Evolutionary conservation across 805 yeast species (phyloP), one percentile per base, ranked within the genome.

Genomic region (Citeromyces nyonsensis): DNA sequence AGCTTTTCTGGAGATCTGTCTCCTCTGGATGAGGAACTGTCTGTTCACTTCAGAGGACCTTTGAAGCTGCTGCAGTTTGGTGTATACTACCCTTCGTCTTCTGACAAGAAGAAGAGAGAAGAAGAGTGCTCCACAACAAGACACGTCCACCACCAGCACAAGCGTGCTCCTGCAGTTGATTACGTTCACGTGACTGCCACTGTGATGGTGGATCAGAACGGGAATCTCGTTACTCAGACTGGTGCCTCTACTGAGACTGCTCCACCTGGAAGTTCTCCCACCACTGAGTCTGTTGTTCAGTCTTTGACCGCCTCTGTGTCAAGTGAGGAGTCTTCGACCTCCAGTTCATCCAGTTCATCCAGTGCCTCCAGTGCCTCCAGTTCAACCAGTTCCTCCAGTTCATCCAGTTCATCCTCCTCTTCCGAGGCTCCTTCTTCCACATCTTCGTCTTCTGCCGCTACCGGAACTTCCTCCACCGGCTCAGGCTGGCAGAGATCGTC

Each of bases 1-100:
- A 48, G 74, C 6, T 79, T 84, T 63, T 62, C 75, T 10, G 95
- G 95, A 35, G 46, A 69, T 36, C 56, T 82, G 54, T 57, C 86
- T 35, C 95, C 95, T 26, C 63, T 84, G 40, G 78, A 82, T 54
- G 91, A 83, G 62, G 94, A 84, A 56, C 59, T 84, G 39, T 75
- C 93, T 25, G 74, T 84, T 37, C 94, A 84, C 56, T 79, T 83
- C 65, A 77, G 95, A 64, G 95, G 95, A 45, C 95, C 95, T 25
- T 49, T 84, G 44, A 66, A 70, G 51, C 70, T 84, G 51, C 59
- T 63, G 48, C 83, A 83, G 59, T 84, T 91, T 50, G 96, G 86
- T 55, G 95, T 83, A 35, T 91, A 86, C 66, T 74, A 76, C 48
- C 86, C 83, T 40, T 49, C 61, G 28, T 45, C 63, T 27, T 39